Evolutionary conservation across 176 grass and related monocot genomes (phyloP).

Genomic region (Rhipidocladum racemiflorum): DNA sequence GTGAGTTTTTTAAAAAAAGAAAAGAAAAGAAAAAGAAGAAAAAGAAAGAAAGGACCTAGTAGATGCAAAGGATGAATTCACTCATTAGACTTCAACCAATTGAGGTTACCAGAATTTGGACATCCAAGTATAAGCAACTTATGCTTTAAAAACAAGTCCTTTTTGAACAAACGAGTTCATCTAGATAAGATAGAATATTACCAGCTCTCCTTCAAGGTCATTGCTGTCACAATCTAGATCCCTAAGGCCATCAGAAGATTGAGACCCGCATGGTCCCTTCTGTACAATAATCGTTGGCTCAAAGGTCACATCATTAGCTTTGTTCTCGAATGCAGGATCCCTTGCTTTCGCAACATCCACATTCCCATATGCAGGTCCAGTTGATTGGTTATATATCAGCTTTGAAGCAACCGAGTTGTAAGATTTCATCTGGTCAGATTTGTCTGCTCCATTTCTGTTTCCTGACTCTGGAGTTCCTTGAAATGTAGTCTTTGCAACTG

Average conservation of each 20-base stretch:
- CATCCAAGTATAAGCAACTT: background rate
- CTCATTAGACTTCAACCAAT: background rate
- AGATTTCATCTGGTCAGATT: slow-evolving; percentile 41
- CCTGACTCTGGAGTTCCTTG: slow-evolving; percentile 51
- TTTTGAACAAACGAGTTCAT: background rate
- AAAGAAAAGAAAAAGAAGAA: too few relatives aligned
- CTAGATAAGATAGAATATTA: slow-evolving; percentile 34
- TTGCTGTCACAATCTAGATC: slow-evolving; percentile 75
- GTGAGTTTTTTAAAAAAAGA: background rate
- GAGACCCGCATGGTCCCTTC: slow-evolving; percentile 50
- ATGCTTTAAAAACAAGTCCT: background rate
- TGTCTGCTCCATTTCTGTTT: slow-evolving; percentile 41
- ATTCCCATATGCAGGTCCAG: slow-evolving; percentile 24
- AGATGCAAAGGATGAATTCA: background rate
- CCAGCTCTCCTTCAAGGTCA: slow-evolving; percentile 57
- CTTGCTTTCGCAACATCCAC: slow-evolving; percentile 18
- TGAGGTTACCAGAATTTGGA: background rate
- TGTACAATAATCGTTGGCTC: slow-evolving; percentile 28
- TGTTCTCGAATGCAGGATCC: slow-evolving; percentile 26
- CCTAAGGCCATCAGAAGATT: slow-evolving; percentile 54
- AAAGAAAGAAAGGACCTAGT: background rate
- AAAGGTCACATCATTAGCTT: slow-evolving; percentile 30
- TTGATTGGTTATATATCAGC: slow-evolving; percentile 35
- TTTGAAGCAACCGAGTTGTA: slow-evolving; percentile 38
- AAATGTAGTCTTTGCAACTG: slow-evolving; percentile 51